Percentiles rank a stretch among this genome's conserved stretches.
Evolutionary conservation across 164 flowering plant genomes (phyloP).

Genomic region (Dillenia suffruticosa): DNA sequence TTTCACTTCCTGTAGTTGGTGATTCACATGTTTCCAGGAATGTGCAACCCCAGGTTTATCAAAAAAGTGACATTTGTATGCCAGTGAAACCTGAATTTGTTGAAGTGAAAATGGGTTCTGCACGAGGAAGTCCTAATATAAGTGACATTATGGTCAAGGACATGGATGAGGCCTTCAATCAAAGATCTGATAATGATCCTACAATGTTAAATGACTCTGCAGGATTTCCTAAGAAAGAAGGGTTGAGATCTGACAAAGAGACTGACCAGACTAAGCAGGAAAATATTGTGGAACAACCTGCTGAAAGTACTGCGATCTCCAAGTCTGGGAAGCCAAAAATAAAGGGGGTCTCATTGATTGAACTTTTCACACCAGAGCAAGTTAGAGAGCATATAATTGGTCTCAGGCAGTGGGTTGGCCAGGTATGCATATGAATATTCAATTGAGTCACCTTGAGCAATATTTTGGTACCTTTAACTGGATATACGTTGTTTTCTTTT

Average conservation of each 20-base stretch:
- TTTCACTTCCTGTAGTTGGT: constrained; percentile 22
- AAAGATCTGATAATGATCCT: constrained; percentile 34
- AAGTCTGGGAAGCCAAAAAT: constrained; percentile 93
- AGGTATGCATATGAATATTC: constrained; percentile 42
- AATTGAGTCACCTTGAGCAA: background rate
- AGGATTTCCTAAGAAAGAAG: constrained; percentile 36
- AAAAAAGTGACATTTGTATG: constrained; percentile 23
- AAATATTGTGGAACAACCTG: constrained; percentile 19
- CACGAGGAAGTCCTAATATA: constrained; percentile 25
- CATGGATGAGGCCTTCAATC: constrained; percentile 23
- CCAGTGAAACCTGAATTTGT: constrained; percentile 37
- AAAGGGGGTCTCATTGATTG: constrained; percentile 91
- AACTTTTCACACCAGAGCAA: constrained; percentile 96
- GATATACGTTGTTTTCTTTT: background rate
- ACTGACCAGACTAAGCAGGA: constrained; percentile 27
- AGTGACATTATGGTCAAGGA: constrained; percentile 31
- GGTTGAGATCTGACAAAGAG: constrained; percentile 14
- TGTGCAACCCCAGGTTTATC: constrained; percentile 26
- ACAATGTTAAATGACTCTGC: constrained; percentile 28
- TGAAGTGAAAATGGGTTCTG: constrained; percentile 48
- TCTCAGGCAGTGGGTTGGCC: constrained; percentile 98
- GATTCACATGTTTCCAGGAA: constrained; percentile 31
- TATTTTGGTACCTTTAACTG: background rate
- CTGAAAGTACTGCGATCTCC: constrained; percentile 41
- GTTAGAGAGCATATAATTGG: constrained; percentile 77